These are phyloP conservation scores for Hypoxylon cercidicola DNA, from an alignment of 495 filamentous ascomycete species.

Conservation along the genomic window DNA sequence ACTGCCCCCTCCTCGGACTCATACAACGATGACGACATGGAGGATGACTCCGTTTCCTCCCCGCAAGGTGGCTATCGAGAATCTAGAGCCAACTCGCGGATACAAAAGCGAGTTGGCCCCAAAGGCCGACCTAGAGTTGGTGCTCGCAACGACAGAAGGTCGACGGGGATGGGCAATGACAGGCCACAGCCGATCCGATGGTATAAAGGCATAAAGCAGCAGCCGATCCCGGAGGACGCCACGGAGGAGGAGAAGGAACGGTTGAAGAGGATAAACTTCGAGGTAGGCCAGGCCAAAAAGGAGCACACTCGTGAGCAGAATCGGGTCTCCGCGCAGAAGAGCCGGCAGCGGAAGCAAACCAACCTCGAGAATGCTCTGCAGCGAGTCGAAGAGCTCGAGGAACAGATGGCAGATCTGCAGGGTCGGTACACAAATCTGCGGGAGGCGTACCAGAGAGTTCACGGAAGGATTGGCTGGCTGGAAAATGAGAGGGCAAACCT, in stretches of 20 bases:
- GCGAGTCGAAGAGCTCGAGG: no score
- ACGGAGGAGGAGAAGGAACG: constrained; percentile 9
- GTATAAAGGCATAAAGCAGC: constrained; percentile 13
- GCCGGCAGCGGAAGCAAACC: constrained; percentile 8
- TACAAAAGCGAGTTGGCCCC: not conserved
- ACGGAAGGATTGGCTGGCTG: no score
- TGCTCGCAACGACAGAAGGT: not conserved
- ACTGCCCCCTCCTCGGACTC: not conserved
- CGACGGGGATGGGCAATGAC: not conserved
- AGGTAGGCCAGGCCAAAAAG: constrained; percentile 3
- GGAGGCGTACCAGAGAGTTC: no score
- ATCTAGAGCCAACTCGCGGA: not conserved
- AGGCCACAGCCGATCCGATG: not conserved
- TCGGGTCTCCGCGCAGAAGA: constrained; percentile 15
- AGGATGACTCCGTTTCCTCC: not conserved
- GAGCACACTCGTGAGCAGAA: constrained; percentile 16
- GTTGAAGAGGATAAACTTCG: constrained; percentile 1
- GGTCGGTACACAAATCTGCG: no score
- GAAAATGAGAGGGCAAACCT: no score
- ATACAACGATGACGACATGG: no score
- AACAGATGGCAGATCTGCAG: no score
- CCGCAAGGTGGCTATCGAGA: not conserved
- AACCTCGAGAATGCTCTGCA: not conserved
- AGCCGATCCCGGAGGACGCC: constrained; percentile 19
- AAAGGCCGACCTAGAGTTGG: not conserved